A percentile compares a stretch with the other conserved stretches of the same genome.
Conservation (phyloP, 2,329 filamentous ascomycete species). For the Fusarium paranaense region DNA sequence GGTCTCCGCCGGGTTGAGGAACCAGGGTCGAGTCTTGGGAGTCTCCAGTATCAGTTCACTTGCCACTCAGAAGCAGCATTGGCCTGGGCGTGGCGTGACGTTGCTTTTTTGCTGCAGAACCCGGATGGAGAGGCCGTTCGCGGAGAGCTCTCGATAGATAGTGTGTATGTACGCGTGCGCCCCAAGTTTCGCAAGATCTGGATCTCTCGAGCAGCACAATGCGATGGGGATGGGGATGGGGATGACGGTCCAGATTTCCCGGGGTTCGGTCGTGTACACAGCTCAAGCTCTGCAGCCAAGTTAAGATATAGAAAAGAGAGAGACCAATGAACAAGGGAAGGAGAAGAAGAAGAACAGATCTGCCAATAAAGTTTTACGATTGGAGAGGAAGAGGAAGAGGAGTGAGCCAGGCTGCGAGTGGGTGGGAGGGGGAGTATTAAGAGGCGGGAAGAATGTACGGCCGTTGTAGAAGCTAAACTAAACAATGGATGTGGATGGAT, state of each 20-base stretch:
- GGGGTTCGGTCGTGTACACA: slow-evolving; percentile 14
- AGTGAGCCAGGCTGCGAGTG: neutral
- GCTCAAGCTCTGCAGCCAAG: slow-evolving; percentile 13
- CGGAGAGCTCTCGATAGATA: neutral
- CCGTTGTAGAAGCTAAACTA: slow-evolving; percentile 17
- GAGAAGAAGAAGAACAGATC: slow-evolving; percentile 1
- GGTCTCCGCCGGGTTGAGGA: slow-evolving; percentile 26
- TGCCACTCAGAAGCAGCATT: slow-evolving; percentile 24
- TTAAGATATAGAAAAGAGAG: slow-evolving; percentile 31
- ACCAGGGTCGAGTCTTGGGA: slow-evolving; percentile 23
- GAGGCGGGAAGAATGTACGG: slow-evolving; percentile 13
- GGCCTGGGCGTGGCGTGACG: slow-evolving; percentile 20
- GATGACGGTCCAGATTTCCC: slow-evolving; percentile 2
- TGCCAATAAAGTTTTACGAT: neutral
- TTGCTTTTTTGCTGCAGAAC: slow-evolving; percentile 8
- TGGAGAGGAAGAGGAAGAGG: slow-evolving; percentile 1
- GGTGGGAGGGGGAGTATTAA: slow-evolving; percentile 21
- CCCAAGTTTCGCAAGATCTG: neutral
- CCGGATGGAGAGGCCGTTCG: slow-evolving; percentile 17
- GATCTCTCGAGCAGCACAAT: neutral
- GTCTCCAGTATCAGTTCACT: slow-evolving; percentile 8
- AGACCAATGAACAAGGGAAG: slow-evolving; percentile 6
- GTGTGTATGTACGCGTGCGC: neutral
- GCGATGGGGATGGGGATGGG: neutral
- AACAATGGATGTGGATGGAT: neutral